A percentile compares a stretch with the other conserved stretches of the same genome.
These are phyloP conservation scores for Monosporascus sp. DNA, from an alignment of 2,329 filamentous ascomycete genomes.

Conservation along the genomic window DNA sequence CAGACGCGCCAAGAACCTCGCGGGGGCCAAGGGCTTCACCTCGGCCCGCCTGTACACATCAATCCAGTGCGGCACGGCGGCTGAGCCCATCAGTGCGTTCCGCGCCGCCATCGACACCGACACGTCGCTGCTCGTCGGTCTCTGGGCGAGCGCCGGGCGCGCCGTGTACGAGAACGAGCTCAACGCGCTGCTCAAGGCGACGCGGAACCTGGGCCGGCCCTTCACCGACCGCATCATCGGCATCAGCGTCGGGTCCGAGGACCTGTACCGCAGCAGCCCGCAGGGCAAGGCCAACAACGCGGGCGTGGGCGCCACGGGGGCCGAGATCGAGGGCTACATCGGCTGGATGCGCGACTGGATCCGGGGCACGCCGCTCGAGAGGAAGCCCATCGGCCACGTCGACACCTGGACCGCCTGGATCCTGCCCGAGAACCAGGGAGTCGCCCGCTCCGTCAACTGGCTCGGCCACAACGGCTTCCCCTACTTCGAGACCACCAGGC, in stretches of 20 bases:
- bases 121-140: conserved; percentile 20
- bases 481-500: conserved; percentile 22
- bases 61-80: conserved; percentile 24
- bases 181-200: conserved; percentile 17
- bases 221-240: conserved; percentile 22
- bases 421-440: conserved; percentile 19
- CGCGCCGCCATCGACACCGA: conserved; percentile 25
- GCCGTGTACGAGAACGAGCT: conserved; percentile 20
- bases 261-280: conserved; percentile 22
- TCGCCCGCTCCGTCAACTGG: conserved; percentile 18
- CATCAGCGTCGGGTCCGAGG: conserved; percentile 26
- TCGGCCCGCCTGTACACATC: conserved; percentile 39
- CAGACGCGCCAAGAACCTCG: conserved; percentile 36
- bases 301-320: conserved; percentile 18
- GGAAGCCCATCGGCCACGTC: conserved; percentile 23
- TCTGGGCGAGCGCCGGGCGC: conserved; percentile 24
- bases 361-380: conserved; percentile 17
- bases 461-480: conserved; percentile 25
- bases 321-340: conserved; percentile 22
- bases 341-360: conserved; percentile 23
- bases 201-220: conserved; percentile 12
- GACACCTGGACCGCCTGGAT: conserved; percentile 27
- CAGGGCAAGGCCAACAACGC: conserved; percentile 19
- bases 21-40: conserved; percentile 33
- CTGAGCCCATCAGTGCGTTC: conserved; percentile 23